phyloP scores from a whole-genome alignment of 148 eudicot genomes.

The Drosera capensis region DNA sequence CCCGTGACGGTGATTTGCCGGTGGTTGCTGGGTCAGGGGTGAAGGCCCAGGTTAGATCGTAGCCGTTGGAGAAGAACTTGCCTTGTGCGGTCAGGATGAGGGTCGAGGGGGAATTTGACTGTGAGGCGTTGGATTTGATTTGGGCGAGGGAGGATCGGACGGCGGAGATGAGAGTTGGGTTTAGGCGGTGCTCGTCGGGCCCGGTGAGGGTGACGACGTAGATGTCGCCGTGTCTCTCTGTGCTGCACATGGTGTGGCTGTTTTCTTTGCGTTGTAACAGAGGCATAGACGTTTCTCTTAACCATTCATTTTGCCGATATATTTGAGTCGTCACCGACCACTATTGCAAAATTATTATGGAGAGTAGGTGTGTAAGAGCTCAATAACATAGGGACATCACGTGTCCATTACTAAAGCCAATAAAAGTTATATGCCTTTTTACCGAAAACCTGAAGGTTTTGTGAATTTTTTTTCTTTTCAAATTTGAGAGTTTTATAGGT shows the following conservation, averaged over 20 bases:
- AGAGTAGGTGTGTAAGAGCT: too few species aligned
- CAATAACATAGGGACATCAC: too few species aligned
- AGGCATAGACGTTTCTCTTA: too few species aligned
- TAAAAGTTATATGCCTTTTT: too few species aligned
- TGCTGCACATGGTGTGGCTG: conserved; percentile 22
- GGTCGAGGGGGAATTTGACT: conserved; percentile 2
- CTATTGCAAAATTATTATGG: too few species aligned
- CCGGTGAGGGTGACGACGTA: conserved; percentile 33
- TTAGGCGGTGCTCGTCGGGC: conserved; percentile 23
- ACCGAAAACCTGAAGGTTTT: too few species aligned
- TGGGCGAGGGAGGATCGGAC: conserved; percentile 20
- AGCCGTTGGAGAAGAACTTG: conserved; percentile 11
- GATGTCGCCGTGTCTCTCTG: conserved; percentile 21
- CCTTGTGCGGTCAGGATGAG: conserved; percentile 2
- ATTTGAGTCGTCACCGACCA: too few species aligned
- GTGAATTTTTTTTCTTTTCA: too few species aligned
- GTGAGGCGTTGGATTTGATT: conserved; percentile 21
- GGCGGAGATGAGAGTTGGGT: conserved; percentile 17
- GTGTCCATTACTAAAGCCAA: too few species aligned
- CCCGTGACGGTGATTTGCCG: background rate
- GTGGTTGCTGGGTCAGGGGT: background rate
- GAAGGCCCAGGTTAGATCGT: conserved; percentile 6
- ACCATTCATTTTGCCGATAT: too few species aligned
- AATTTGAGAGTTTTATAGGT: too few species aligned
- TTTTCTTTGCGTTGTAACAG: too few species aligned